Evolutionary conservation across 2,329 filamentous ascomycete species (phyloP).

Genomic region (Colletotrichum sidae): DNA sequence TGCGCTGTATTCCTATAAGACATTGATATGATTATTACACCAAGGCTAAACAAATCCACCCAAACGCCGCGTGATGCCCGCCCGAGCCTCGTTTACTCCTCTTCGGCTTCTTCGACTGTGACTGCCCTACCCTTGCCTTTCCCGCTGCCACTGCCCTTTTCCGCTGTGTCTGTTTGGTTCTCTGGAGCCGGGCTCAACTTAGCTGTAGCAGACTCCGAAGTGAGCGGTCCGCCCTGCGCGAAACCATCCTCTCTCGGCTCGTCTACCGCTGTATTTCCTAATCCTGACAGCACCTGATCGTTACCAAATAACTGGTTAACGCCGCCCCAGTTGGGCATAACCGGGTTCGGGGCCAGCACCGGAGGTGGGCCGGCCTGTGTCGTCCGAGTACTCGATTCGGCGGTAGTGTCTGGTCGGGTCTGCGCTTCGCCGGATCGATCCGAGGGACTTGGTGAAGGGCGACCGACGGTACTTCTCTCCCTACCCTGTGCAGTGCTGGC

Average conservation of each 20-base stretch:
- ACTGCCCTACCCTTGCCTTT: conserved; percentile 60
- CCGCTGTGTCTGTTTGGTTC: neutral
- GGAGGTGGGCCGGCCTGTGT: conserved; percentile 42
- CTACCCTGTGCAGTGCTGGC: neutral
- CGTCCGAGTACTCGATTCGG: conserved; percentile 11
- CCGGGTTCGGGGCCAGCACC: conserved; percentile 61
- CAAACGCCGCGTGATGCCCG: conserved; percentile 31
- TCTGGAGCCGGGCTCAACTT: conserved; percentile 29
- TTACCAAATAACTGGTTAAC: conserved; percentile 60
- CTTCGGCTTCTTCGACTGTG: conserved; percentile 52
- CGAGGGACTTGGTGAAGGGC: neutral
- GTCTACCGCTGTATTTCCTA: conserved; percentile 18
- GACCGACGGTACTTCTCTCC: neutral
- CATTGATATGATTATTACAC: conserved; percentile 36
- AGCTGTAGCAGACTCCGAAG: neutral
- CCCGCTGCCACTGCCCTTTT: conserved; percentile 40
- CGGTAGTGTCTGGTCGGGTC: conserved; percentile 13
- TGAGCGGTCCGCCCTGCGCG: neutral
- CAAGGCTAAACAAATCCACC: conserved; percentile 16
- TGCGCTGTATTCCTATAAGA: conserved; percentile 33
- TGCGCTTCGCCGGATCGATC: conserved; percentile 14
- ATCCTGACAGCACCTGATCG: conserved; percentile 36
- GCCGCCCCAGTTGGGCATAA: conserved; percentile 64
- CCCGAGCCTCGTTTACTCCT: conserved; percentile 43
- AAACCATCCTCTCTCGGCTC: conserved; percentile 35